Evolutionary conservation across 306 rosid species (phyloP), one percentile per base, ranked within the genome.

Genomic region (Cicer judaicum): DNA sequence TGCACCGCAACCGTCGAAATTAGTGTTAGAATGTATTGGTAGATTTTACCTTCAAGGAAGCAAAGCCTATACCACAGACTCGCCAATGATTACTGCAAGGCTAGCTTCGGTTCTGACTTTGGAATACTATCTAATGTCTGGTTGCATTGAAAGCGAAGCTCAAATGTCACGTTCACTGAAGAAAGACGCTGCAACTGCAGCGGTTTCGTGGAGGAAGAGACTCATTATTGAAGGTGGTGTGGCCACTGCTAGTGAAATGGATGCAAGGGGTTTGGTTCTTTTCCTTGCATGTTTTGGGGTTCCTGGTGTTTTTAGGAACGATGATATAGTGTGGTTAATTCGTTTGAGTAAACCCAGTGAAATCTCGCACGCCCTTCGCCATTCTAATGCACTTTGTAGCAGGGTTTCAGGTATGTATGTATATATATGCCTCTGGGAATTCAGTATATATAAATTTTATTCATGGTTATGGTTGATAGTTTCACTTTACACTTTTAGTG

Each of bases 191-290:
- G 49, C 15, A 7, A 14, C 15, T 36, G 88, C 89, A 13, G 88
- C 87, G 3, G 55, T 66, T 74, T 29, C 82, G 10, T 88, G 92
- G 92, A 83, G 84, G 75, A 85, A 84, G 83, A 88, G 89, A 44
- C 70, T 88, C 36, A 2, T 79, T 14, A 6, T 2, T 19, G 92
- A 88, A 72, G 86, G 87, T 54, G 92, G 92, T 68, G 42, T 84
- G 52, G 72, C 69, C 18, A 47, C 53, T 56, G 88, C 92, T 7
- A 55, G 69, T 13, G 85, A 84, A 34, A 60, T 72, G 64, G 92
- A 88, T 85, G 88, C 92, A 8, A 79, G 78, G 77, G 92, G 92
- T 15, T 85, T 88, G 89, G 48, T 85, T 71, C 74, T 88, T 34
- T 82, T 85, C 18, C 40, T 88, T 70, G 92, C 85, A 41, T 72